phyloP scores from a whole-genome alignment of 495 filamentous ascomycete genomes.

The Penicillium paradoxum region DNA sequence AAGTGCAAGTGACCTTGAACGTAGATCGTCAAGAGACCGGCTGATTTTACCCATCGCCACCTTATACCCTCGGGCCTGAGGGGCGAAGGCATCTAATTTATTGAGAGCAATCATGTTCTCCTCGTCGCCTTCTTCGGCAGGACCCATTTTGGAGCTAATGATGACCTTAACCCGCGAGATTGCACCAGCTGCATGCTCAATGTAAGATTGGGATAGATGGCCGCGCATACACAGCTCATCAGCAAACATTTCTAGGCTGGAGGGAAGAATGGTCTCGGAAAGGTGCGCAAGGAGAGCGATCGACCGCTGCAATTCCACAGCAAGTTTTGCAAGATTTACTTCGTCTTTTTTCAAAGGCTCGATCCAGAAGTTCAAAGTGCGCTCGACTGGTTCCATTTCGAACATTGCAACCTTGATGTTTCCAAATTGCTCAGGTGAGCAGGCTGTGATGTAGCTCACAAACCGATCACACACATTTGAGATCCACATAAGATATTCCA shows the following conservation, averaged over 20 bases:
- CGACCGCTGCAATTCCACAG: conserved; percentile 67
- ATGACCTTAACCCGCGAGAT: conserved; percentile 59
- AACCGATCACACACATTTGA: conserved; percentile 78
- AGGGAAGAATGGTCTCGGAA: conserved; percentile 70
- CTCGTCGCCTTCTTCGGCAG: conserved; percentile 45
- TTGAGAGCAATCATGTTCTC: conserved; percentile 61
- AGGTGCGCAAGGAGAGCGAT: conserved; percentile 85
- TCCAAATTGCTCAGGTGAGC: conserved; percentile 70
- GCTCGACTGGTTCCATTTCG: conserved; percentile 89
- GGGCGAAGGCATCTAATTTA: conserved; percentile 66
- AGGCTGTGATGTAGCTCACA: conserved; percentile 67
- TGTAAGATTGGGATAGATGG: conserved; percentile 74
- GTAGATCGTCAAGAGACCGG: conserved; percentile 72
- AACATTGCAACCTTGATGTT: conserved; percentile 71
- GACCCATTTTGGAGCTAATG: conserved; percentile 58
- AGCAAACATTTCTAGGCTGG: conserved; percentile 69
- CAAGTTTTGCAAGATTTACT: conserved; percentile 76
- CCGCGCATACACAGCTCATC: conserved; percentile 70
- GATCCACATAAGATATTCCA: conserved; percentile 85
- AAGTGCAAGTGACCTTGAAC: conserved; percentile 70
- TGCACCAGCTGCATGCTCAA: conserved; percentile 70
- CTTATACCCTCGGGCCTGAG: conserved; percentile 75
- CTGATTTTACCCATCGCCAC: conserved; percentile 77
- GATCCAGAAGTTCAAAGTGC: conserved; percentile 84
- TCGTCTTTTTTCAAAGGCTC: conserved; percentile 79